Percentiles rank a stretch among this genome's conserved stretches.
Evolutionary conservation across 2,329 filamentous ascomycete species (phyloP).

Genomic region (Alternaria solani): DNA sequence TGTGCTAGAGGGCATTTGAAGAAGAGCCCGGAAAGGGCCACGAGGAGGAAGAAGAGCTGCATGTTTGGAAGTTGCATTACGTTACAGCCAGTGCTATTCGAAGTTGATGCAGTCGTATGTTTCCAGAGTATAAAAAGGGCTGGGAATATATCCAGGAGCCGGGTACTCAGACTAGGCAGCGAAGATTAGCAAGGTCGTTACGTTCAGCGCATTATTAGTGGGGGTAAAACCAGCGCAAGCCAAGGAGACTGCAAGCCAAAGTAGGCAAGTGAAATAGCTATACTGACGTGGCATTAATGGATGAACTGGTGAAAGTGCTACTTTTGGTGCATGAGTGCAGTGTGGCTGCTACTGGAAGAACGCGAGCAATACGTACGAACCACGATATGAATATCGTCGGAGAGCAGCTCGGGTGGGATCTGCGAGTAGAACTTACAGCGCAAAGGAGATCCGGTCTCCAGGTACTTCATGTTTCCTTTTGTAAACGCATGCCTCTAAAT

Average conservation of each 20-base stretch:
- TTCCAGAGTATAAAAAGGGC: background rate
- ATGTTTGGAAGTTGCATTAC: background rate
- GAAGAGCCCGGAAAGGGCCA: background rate
- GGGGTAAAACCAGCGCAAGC: background rate
- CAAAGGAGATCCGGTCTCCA: too few relatives aligned
- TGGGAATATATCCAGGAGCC: background rate
- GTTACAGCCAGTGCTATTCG: background rate
- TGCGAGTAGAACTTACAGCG: too few relatives aligned
- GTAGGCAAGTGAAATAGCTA: background rate
- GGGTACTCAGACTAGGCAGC: background rate
- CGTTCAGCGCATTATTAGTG: background rate
- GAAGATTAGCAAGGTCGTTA: background rate
- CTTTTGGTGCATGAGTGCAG: background rate
- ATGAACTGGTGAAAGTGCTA: background rate
- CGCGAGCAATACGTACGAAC: too few relatives aligned
- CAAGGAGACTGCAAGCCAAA: background rate
- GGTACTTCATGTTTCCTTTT: too few relatives aligned
- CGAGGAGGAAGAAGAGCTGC: background rate
- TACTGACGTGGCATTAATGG: background rate
- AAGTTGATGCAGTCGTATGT: background rate
- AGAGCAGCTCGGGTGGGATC: background rate
- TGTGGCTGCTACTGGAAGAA: background rate
- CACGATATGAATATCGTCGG: too few relatives aligned
- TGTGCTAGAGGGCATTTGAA: background rate
- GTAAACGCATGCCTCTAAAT: too few relatives aligned